Conservation (phyloP, 2,329 filamentous ascomycete species). For the Hawksworthiomyces lignivorus region DNA sequence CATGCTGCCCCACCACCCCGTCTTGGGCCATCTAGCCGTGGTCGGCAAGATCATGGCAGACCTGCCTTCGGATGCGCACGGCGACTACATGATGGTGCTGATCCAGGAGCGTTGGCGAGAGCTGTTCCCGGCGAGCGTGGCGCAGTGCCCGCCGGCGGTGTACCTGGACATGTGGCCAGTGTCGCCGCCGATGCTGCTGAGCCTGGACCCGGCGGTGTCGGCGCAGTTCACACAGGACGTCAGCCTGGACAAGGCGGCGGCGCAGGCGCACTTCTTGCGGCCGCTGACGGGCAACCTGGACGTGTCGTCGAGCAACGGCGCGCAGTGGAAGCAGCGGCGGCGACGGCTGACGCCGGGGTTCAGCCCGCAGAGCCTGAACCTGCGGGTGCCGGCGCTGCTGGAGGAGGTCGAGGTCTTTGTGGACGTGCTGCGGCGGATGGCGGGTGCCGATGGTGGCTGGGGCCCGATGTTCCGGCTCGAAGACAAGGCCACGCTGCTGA, state of each 20-base stretch:
- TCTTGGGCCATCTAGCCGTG: slow-evolving; percentile 16
- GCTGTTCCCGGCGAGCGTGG: slow-evolving; percentile 11
- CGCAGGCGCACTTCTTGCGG: slow-evolving; percentile 4
- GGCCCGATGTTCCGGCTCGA: slow-evolving; percentile 20
- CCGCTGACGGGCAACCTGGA: slow-evolving; percentile 24
- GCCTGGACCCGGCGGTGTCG: slow-evolving; percentile 12
- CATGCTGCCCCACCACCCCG: slow-evolving; percentile 15
- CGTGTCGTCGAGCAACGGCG: slow-evolving; percentile 27
- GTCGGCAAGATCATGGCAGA: slow-evolving; percentile 13
- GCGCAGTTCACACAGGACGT: slow-evolving; percentile 12
- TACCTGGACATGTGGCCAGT: slow-evolving; percentile 15
- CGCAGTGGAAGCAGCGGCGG: slow-evolving; percentile 28
- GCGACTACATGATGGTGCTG: slow-evolving; percentile 15
- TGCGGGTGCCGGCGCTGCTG: slow-evolving; percentile 24
- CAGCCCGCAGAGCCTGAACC: slow-evolving; percentile 25
- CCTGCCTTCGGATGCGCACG: slow-evolving; percentile 15
- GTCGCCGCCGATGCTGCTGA: slow-evolving; percentile 11
- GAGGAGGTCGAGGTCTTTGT: slow-evolving; percentile 23
- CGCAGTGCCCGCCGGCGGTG: slow-evolving; percentile 6
- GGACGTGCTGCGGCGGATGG: slow-evolving; percentile 17
- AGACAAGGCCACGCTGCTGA: slow-evolving; percentile 13
- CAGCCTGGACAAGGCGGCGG: slow-evolving; percentile 8
- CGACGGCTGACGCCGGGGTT: slow-evolving; percentile 30
- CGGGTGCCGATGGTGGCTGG: slow-evolving; percentile 14
- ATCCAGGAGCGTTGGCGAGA: slow-evolving; percentile 16